Conservation (phyloP, 768 basidiomycete genomes). For the Leucogyrophana mollusca region DNA sequence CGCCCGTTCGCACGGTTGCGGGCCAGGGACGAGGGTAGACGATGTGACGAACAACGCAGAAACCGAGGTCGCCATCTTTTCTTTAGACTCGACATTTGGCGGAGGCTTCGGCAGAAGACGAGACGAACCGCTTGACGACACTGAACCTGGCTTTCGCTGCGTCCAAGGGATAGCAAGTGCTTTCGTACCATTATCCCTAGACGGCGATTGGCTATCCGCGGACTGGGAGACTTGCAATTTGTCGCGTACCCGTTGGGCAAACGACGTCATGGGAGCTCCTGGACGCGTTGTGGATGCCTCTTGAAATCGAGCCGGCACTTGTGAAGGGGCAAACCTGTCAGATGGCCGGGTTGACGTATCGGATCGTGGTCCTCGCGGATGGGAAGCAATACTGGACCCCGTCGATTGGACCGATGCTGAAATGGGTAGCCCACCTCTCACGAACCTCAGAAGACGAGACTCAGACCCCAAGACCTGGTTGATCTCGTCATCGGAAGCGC, state of each 20-base stretch:
- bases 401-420: slow-evolving; percentile 9
- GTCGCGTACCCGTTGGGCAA: slow-evolving; percentile 43
- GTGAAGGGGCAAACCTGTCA: slow-evolving; percentile 16
- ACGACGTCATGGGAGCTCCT: slow-evolving; percentile 33
- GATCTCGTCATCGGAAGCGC: slow-evolving; percentile 26
- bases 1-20: no score
- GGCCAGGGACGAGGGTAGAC: neutral
- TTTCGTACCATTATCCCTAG: neutral
- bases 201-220: slow-evolving; percentile 5
- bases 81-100: neutral
- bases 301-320: slow-evolving; percentile 5
- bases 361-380: slow-evolving; percentile 19
- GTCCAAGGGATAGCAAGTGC: neutral
- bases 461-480: slow-evolving; percentile 20
- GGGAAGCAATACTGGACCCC: slow-evolving; percentile 13
- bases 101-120: neutral
- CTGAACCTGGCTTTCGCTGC: neutral
- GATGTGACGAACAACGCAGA: slow-evolving; percentile 13
- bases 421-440: slow-evolving; percentile 18
- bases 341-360: slow-evolving; percentile 1
- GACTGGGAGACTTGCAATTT: slow-evolving; percentile 28
- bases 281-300: slow-evolving; percentile 22
- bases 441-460: slow-evolving; percentile 21
- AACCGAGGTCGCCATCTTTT: slow-evolving; percentile 14
- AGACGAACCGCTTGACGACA: neutral